phyloP scores from a whole-genome alignment of 2,329 filamentous ascomycete genomes.

The Paramyrothecium sp. region DNA sequence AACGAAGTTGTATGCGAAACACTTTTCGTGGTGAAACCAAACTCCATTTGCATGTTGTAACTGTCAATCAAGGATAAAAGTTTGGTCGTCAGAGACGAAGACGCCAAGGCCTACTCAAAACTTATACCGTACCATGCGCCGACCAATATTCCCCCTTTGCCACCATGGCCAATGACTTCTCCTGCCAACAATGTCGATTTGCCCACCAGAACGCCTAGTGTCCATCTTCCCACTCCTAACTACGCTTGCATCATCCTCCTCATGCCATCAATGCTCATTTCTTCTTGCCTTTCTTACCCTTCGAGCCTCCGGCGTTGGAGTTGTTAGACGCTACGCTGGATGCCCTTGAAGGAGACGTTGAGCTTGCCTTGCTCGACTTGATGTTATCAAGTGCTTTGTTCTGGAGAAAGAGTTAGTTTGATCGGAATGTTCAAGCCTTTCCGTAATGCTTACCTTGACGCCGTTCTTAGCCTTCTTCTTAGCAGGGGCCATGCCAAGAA shows the following conservation, averaged over 20 bases:
- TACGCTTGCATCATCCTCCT: background rate
- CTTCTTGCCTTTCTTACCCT: slow-evolving; percentile 38
- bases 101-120: background rate
- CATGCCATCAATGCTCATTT: slow-evolving; percentile 16
- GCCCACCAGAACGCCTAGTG: slow-evolving; percentile 23
- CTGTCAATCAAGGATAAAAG: no score
- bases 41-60: no score
- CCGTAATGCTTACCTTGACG: slow-evolving; percentile 64
- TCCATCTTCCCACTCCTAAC: slow-evolving; percentile 6
- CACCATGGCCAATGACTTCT: background rate
- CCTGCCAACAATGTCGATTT: background rate
- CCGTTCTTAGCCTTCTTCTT: slow-evolving; percentile 94
- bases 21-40: no score
- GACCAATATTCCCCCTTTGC: background rate
- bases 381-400: slow-evolving; percentile 92
- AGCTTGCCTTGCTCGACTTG: slow-evolving; percentile 77
- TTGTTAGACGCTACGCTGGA: slow-evolving; percentile 81
- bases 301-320: slow-evolving; percentile 51
- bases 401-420: slow-evolving; percentile 43
- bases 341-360: slow-evolving; percentile 76
- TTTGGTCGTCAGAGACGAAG: background rate
- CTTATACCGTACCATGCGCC: background rate
- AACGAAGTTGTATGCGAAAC: no score
- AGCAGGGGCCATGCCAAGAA: slow-evolving; percentile 76
- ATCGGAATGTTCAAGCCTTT: background rate